Conservation (phyloP, 768 basidiomycete species). For the Lanmaoa pseudosensibilis region DNA sequence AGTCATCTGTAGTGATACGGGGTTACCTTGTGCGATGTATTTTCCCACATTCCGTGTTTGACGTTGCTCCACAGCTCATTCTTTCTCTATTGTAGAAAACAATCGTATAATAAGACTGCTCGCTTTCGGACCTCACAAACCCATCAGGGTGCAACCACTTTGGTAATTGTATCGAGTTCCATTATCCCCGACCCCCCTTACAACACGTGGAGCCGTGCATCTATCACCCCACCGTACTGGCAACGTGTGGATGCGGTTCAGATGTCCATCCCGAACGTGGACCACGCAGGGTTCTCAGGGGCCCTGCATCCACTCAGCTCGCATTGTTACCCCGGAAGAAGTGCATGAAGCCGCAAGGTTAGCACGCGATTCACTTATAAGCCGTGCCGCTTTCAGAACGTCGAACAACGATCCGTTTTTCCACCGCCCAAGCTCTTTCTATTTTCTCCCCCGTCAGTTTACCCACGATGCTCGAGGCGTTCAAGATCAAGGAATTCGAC, state of each 20-base stretch:
- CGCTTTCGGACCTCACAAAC: neutral
- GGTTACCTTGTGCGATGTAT: constrained; percentile 4
- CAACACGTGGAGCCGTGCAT: constrained; percentile 21
- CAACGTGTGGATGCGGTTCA: constrained; percentile 17
- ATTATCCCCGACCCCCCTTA: constrained; percentile 4
- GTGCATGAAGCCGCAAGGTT: constrained; percentile 24
- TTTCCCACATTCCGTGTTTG: constrained; percentile 1
- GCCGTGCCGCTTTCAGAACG: constrained; percentile 13
- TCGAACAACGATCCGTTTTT: constrained; percentile 18
- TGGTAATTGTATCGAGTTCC: constrained; percentile 4
- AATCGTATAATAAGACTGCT: neutral
- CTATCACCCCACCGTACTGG: constrained; percentile 2
- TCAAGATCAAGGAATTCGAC: constrained; percentile 78
- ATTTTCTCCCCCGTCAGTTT: neutral
- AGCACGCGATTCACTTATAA: constrained; percentile 31
- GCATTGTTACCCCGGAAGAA: constrained; percentile 30
- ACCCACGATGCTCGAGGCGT: constrained; percentile 60
- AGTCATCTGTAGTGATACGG: neutral
- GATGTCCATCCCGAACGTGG: constrained; percentile 3
- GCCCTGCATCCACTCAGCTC: constrained; percentile 13
- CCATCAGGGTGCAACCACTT: neutral
- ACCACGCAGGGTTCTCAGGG: constrained; percentile 20
- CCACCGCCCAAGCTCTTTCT: constrained; percentile 9
- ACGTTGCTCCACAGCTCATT: neutral
- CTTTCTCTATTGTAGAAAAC: neutral